Conservation (phyloP, 1,284 basidiomycete genomes). For the Ceratobasidium sp. region DNA sequence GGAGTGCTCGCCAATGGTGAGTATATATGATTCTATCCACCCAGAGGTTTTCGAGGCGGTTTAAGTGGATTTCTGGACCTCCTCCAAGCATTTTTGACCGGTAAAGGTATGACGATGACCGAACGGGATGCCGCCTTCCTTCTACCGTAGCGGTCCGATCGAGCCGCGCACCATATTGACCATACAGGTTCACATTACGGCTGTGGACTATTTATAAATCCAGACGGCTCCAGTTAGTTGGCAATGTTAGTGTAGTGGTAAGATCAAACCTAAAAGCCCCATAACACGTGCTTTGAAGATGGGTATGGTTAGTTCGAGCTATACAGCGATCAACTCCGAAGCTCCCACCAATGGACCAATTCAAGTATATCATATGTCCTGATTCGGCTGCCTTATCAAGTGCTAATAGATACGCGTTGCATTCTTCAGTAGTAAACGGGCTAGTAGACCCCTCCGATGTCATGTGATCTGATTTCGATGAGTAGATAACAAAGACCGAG, state of each 20-base stretch:
- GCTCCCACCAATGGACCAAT: conserved; percentile 38
- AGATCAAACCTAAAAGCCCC: neutral
- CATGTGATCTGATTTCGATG: conserved; percentile 41
- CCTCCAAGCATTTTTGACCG: conserved; percentile 6
- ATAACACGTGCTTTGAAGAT: neutral
- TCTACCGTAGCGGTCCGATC: conserved; percentile 44
- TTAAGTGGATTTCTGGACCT: conserved; percentile 35
- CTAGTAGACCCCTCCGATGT: conserved; percentile 47
- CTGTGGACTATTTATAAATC: too few relatives aligned
- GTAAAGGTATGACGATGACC: conserved; percentile 2
- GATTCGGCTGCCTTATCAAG: conserved; percentile 42
- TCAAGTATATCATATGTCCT: conserved; percentile 27
- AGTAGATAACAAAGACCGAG: neutral
- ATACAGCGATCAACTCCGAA: too few relatives aligned
- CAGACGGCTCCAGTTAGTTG: too few relatives aligned
- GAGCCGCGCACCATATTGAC: conserved; percentile 42
- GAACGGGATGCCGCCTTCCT: conserved; percentile 16
- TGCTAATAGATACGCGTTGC: conserved; percentile 33
- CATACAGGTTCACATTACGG: conserved; percentile 48
- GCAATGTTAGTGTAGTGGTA: neutral
- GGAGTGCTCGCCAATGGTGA: conserved; percentile 41
- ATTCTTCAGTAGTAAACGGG: conserved; percentile 44
- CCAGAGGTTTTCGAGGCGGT: conserved; percentile 42
- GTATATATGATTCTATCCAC: conserved; percentile 41
- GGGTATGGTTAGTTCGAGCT: too few relatives aligned